phyloP scores from a whole-genome alignment of 371 early-diverging fungal species.

The Coemansia sp. region DNA sequence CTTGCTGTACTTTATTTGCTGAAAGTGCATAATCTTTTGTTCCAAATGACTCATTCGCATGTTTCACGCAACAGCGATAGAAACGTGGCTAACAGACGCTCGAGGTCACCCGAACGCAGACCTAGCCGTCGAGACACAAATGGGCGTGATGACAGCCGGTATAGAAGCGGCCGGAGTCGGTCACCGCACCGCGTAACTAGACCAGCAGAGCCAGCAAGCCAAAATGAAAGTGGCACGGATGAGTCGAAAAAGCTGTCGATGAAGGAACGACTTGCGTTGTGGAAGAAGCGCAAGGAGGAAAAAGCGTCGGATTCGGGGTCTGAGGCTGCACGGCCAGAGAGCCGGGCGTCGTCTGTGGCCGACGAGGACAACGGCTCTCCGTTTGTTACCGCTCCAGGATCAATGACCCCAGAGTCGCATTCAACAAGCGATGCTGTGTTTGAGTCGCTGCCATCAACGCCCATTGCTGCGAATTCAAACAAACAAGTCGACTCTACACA shows the following conservation, averaged over 20 bases:
- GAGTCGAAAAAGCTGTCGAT: conserved; percentile 20
- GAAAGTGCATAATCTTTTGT: not conserved
- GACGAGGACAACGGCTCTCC: conserved; percentile 20
- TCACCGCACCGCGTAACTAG: not conserved
- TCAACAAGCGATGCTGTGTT: conserved; percentile 12
- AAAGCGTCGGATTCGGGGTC: not conserved
- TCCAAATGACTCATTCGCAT: conserved; percentile 37
- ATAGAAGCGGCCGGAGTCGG: conserved; percentile 9
- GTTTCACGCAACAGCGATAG: conserved; percentile 33
- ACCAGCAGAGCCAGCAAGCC: not conserved
- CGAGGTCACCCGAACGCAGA: conserved; percentile 25
- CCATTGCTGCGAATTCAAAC: not conserved
- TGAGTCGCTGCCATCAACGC: conserved; percentile 21
- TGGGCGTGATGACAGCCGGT: not conserved
- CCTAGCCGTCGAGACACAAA: not conserved
- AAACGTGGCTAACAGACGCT: conserved; percentile 13
- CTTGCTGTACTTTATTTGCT: not conserved
- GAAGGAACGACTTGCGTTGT: conserved; percentile 43
- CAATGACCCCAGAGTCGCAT: conserved; percentile 9
- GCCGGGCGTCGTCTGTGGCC: conserved; percentile 24
- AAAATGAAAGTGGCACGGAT: conserved; percentile 1
- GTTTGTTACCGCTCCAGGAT: conserved; percentile 43
- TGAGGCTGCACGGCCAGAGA: conserved; percentile 3
- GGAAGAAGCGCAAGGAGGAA: conserved; percentile 46
- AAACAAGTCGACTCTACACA: not conserved